Percentiles rank a stretch among this genome's conserved stretches.
phyloP scores from a whole-genome alignment of 148 eudicot genomes.

The Arctostaphylos glauca region DNA sequence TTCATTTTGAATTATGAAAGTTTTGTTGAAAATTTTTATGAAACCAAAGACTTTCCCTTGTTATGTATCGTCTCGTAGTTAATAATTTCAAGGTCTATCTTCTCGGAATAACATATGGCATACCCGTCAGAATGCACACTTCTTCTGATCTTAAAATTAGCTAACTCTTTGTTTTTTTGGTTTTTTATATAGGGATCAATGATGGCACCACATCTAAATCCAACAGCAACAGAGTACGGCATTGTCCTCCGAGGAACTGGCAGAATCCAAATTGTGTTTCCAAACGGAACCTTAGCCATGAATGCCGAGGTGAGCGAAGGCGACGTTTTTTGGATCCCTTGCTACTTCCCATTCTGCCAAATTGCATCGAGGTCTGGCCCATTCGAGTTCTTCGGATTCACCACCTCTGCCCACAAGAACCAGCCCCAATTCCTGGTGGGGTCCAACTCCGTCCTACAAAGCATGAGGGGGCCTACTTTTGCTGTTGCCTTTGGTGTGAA shows the following conservation, averaged over 20 bases:
- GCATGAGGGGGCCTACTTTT: too few species aligned
- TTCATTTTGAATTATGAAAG: too few species aligned
- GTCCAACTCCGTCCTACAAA: too few species aligned
- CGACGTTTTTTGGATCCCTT: constrained; percentile 73
- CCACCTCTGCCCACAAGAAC: too few species aligned
- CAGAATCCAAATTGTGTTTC: constrained; percentile 70
- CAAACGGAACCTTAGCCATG: constrained; percentile 75
- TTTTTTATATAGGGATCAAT: constrained; percentile 56
- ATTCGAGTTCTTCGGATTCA: constrained; percentile 79
- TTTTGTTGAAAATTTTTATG: too few species aligned
- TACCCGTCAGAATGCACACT: too few species aligned
- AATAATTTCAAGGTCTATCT: too few species aligned
- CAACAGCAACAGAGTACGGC: constrained; percentile 79
- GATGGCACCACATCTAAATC: constrained; percentile 96
- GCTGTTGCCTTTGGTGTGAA: constrained; percentile 53
- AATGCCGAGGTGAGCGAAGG: constrained; percentile 66
- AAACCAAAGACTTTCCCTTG: too few species aligned
- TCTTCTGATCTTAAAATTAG: neutral
- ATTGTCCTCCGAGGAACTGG: constrained; percentile 63
- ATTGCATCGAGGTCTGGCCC: constrained; percentile 73
- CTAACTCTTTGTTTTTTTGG: neutral
- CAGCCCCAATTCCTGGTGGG: too few species aligned
- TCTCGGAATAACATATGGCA: too few species aligned
- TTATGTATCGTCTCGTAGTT: too few species aligned
- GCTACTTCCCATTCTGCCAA: constrained; percentile 92